Evolutionary conservation across 2,329 filamentous ascomycete species (phyloP).

Genomic region (Xenoacremonium recifei): DNA sequence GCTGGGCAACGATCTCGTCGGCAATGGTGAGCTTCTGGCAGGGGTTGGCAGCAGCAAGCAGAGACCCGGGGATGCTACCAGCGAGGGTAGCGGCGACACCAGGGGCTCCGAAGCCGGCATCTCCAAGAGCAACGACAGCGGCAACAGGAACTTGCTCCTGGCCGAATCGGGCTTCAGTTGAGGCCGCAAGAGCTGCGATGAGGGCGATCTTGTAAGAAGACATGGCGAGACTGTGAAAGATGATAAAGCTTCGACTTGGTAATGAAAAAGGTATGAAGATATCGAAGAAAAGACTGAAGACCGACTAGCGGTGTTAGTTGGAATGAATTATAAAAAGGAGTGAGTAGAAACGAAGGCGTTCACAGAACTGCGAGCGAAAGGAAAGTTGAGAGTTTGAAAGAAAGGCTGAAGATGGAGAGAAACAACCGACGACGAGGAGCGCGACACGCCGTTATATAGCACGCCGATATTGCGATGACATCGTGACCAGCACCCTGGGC

Average conservation of each 20-base stretch:
- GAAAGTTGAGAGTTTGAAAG: constrained; percentile 10
- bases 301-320: constrained; percentile 21
- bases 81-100: constrained; percentile 64
- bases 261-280: constrained; percentile 4
- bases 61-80: constrained; percentile 58
- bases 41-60: constrained; percentile 64
- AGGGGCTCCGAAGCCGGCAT: constrained; percentile 47
- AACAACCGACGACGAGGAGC: too few species aligned
- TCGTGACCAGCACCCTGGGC: constrained; percentile 1
- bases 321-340: constrained; percentile 15
- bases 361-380: constrained; percentile 26
- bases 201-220: constrained; percentile 14
- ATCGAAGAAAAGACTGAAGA: constrained; percentile 12
- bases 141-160: constrained; percentile 61
- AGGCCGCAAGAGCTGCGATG: constrained; percentile 31
- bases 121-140: constrained; percentile 50
- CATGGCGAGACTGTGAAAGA: constrained; percentile 8
- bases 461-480: too few species aligned
- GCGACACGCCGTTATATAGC: too few species aligned
- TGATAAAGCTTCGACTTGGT: neutral
- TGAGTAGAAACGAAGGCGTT: constrained; percentile 27
- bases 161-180: constrained; percentile 56
- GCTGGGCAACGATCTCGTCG: constrained; percentile 60
- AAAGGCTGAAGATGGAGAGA: constrained; percentile 13
- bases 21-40: constrained; percentile 66